Conservation (phyloP, 371 early-diverging fungal species). For the Actinomortierella ambigua region DNA sequence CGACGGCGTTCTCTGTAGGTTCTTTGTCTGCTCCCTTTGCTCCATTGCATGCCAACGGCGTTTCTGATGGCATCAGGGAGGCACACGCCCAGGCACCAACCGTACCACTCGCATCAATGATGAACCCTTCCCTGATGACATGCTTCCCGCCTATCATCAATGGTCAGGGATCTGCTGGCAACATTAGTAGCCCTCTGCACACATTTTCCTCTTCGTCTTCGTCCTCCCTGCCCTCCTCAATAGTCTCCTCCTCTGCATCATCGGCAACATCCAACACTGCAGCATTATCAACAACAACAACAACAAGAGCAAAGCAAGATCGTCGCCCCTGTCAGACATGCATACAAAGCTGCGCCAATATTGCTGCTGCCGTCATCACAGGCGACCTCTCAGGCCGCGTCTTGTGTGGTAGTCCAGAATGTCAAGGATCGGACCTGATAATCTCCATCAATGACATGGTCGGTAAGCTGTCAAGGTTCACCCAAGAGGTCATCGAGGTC, state of each 20-base stretch:
- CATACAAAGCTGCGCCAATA: conserved; percentile 43
- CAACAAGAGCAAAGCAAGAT: background rate
- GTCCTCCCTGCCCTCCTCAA: background rate
- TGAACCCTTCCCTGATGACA: too few species aligned
- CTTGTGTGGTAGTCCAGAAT: conserved; percentile 48
- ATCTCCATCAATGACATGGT: conserved; percentile 73
- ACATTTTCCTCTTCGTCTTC: too few species aligned
- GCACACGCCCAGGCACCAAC: too few species aligned
- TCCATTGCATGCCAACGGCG: background rate
- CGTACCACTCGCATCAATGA: too few species aligned
- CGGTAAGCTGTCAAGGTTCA: conserved; percentile 57
- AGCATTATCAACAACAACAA: conserved; percentile 1
- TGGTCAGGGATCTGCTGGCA: too few species aligned
- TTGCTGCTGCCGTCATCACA: conserved; percentile 55
- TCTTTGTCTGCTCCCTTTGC: background rate
- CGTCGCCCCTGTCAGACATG: conserved; percentile 23
- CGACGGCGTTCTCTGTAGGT: background rate
- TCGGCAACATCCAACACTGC: conserved; percentile 2
- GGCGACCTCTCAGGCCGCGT: conserved; percentile 54
- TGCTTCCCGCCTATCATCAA: too few species aligned
- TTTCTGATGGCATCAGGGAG: too few species aligned
- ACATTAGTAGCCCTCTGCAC: too few species aligned
- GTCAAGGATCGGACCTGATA: conserved; percentile 48
- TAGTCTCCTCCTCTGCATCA: background rate
- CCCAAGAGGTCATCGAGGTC: conserved; percentile 63